Evolutionary conservation across 2,329 filamentous ascomycete genomes (phyloP).

Genomic region (Fusarium setosum): DNA sequence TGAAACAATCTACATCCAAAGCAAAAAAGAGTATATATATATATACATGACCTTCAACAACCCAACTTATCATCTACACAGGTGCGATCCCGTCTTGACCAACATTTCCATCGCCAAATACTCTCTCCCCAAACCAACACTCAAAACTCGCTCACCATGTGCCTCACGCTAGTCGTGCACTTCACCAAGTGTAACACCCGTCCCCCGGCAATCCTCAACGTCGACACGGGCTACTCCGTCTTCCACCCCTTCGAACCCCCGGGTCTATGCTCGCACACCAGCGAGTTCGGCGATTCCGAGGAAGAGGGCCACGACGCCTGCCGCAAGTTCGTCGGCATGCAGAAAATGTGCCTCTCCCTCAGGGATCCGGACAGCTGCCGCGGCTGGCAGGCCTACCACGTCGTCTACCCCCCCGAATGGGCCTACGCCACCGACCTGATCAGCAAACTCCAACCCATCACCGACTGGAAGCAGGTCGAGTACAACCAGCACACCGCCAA

Average conservation of each 20-base stretch:
- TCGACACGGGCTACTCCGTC: background rate
- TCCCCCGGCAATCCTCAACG: conserved; percentile 19
- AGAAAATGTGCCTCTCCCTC: background rate
- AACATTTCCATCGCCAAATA: background rate
- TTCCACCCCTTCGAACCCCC: conserved; percentile 28
- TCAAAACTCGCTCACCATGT: conserved; percentile 19
- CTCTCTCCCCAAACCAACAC: background rate
- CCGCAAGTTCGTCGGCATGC: background rate
- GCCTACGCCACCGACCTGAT: background rate
- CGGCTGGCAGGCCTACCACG: conserved; percentile 20
- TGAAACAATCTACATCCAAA: background rate
- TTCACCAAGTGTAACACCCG: conserved; percentile 28
- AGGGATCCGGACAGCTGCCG: background rate
- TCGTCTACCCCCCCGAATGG: conserved; percentile 7
- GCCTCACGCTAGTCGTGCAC: conserved; percentile 16
- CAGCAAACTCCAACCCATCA: background rate
- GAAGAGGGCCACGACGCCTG: conserved; percentile 21
- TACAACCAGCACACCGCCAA: background rate
- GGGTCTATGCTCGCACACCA: conserved; percentile 2
- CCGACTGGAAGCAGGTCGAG: background rate
- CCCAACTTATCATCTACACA: too few relatives aligned
- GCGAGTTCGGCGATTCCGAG: fast-evolving
- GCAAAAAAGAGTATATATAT: conserved; percentile 6
- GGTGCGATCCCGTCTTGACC: background rate
- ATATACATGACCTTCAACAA: too few relatives aligned